phyloP scores from a whole-genome alignment of 169 alveolate species.

The Cystoisospora suis region DNA sequence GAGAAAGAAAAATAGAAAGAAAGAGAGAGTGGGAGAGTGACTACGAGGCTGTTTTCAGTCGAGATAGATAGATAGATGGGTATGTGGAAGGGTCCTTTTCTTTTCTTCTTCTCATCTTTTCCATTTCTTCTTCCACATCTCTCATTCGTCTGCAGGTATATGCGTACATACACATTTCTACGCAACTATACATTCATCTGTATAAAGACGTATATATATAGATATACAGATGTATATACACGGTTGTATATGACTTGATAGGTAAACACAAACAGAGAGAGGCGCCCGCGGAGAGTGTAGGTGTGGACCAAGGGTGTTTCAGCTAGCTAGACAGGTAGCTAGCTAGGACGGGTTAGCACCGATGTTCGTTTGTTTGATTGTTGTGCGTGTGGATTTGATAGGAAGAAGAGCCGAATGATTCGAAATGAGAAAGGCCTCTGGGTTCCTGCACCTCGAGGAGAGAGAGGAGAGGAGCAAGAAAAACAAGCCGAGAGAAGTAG shows the following conservation, averaged over 20 bases:
- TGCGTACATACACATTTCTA: background rate
- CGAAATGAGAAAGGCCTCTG: slow-evolving; percentile 21
- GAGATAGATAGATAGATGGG: too few species aligned
- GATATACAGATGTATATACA: background rate
- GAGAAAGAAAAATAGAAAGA: background rate
- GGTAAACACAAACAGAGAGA: too few species aligned
- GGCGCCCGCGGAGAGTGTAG: too few species aligned
- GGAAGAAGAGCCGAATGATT: slow-evolving; percentile 8
- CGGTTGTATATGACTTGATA: background rate
- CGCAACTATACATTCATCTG: background rate
- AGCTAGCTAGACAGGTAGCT: background rate
- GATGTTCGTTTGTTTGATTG: too few species aligned
- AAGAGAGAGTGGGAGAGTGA: background rate
- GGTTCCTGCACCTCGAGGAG: slow-evolving; percentile 25
- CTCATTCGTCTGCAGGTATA: background rate
- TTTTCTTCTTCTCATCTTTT: too few species aligned
- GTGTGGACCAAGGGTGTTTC: background rate
- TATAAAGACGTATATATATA: background rate
- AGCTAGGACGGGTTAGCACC: background rate
- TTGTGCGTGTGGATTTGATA: too few species aligned
- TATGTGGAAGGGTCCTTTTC: too few species aligned
- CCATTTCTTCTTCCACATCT: background rate
- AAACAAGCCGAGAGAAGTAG: background rate
- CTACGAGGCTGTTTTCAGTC: too few species aligned
- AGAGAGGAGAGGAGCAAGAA: background rate